phyloP scores from a whole-genome alignment of 2,329 filamentous ascomycete species.

The Trichophyton simii region DNA sequence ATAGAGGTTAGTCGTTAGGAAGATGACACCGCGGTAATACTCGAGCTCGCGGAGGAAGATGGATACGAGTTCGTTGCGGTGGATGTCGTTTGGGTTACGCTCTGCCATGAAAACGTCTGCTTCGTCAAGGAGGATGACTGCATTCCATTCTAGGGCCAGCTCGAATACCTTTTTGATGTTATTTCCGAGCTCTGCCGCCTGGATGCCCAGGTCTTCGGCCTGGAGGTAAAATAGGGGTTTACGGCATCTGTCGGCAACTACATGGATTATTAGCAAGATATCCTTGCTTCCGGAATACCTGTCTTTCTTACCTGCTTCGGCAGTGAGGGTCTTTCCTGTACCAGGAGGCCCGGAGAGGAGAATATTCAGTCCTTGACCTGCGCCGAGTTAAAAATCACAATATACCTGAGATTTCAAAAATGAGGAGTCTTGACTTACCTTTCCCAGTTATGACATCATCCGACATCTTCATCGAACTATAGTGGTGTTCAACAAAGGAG shows the following conservation, averaged over 20 bases:
- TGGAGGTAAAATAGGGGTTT: conserved; percentile 8
- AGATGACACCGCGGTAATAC: conserved; percentile 20
- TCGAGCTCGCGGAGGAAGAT: conserved; percentile 17
- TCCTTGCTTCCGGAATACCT: conserved; percentile 15
- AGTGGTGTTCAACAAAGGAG: conserved; percentile 38
- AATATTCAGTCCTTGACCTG: conserved; percentile 6
- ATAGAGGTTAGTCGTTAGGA: conserved; percentile 23
- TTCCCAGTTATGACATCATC: conserved; percentile 26
- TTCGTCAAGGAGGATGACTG: conserved; percentile 20
- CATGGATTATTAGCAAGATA: conserved; percentile 14
- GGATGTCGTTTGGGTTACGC: conserved; percentile 13
- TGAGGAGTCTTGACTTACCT: conserved; percentile 15
- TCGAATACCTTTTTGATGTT: conserved; percentile 19
- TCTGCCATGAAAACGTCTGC: conserved; percentile 20
- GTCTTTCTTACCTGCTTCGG: conserved; percentile 17
- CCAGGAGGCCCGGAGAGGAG: conserved; percentile 16
- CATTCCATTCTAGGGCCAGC: conserved; percentile 16
- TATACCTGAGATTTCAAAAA: background rate
- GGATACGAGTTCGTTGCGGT: conserved; percentile 17
- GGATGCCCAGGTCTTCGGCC: conserved; percentile 13
- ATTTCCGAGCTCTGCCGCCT: conserved; percentile 13
- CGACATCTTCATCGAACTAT: conserved; percentile 5
- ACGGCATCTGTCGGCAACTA: conserved; percentile 8
- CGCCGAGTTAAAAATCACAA: background rate
- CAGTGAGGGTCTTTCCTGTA: conserved; percentile 26